Evolutionary conservation across 345 rosid genomes (phyloP), one percentile per base, ranked within the genome.

Genomic region (Syzygium aqueum): DNA sequence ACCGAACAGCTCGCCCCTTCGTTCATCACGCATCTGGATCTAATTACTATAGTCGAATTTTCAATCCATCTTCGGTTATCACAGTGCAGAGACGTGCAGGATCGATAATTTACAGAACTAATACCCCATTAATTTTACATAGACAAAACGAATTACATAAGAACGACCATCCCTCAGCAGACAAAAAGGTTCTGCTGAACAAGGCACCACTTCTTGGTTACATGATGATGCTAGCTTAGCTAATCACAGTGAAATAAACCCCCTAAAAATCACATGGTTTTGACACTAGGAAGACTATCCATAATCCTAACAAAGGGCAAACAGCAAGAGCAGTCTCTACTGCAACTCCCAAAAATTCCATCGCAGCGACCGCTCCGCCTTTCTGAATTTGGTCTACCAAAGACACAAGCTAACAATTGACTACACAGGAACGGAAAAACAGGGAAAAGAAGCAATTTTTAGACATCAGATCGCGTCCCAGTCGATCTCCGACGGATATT

Each of bases 401-500:
- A 19, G 82, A 73, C 82, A 21, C 82, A 5, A 37, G 25, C 82
- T 73, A 37, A 37, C 82, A 19, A 73, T 37, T 73, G 82, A 73
- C 82, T 83, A 83, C 54, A 30, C 82, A 50, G 8, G 22, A 65
- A 65, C 25, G 12, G 10, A 25, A 61, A 11, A 14, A 65, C 14
- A 17, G 5, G 13, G 6, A 54, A 46, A 37, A 37, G 4, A 17
- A 85, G 12, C 73, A 1, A 85, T 43, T 84, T 56, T 33, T 40
- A 49, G 28, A 46, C 53, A 85, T 65, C 77, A 85, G 46, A 88
- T 88, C 57, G 87, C 84, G 54, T 86, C 89, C 89, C 89, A 88
- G 22, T 88, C 87, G 50, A 88, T 88, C 63, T 88, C 89, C 61
- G 89, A 88, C 40, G 89, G 89, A 82, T 77, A 88, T 85, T 88